Evolutionary conservation across 225 moss, liverwort and hornwort genomes (phyloP), one percentile per base, ranked within the genome.

Genomic region (Climacium dendroides): DNA sequence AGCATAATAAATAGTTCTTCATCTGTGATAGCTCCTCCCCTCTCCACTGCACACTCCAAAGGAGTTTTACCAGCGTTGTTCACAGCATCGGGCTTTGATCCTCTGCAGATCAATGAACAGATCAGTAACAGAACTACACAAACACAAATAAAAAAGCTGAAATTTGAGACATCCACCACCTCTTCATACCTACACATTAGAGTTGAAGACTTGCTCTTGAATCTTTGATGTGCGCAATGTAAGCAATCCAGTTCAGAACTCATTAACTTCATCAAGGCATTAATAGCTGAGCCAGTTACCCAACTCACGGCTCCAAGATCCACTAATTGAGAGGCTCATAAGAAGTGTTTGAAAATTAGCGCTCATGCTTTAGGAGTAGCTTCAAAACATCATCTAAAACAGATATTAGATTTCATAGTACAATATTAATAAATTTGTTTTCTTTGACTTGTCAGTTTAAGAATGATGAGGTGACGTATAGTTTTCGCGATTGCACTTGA

Each of bases 1-100:
- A 98, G 95, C 96, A 94, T 90, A 72, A 95, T 86, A 87, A 96
- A 93, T 25, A 99, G 92, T 85, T 99, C 97, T 86, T 97, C 97
- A 80, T 99, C 98, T 52, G 95, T 92, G 54, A 95, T 93, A 50
- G 95, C 92, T 84, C 95, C 98, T 80, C 89, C 89, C 64, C 92
- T 87, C 86, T 96, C 96, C 91, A 96, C 90, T 70, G 96, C 94
- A 92, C 96, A 95, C 83, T 97, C 98, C 89, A 97, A 86, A n/a
- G 98, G 89, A 87, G 97, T 95, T 90, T 96, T 96, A 82, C 97
- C 95, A 74, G 92, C 94, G 79, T 86, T 91, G 63, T 96, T 95
- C 79, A 92, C 71, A 69, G 94, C 93, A 35, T 86, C 89, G 62
- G 94, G 91, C 82, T 92, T 90, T 30, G 97, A 90, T 88, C 98